Percentiles rank a stretch among this genome's conserved stretches.
phyloP scores from a whole-genome alignment of 495 filamentous ascomycete genomes.

The Margaritispora aquatica region DNA sequence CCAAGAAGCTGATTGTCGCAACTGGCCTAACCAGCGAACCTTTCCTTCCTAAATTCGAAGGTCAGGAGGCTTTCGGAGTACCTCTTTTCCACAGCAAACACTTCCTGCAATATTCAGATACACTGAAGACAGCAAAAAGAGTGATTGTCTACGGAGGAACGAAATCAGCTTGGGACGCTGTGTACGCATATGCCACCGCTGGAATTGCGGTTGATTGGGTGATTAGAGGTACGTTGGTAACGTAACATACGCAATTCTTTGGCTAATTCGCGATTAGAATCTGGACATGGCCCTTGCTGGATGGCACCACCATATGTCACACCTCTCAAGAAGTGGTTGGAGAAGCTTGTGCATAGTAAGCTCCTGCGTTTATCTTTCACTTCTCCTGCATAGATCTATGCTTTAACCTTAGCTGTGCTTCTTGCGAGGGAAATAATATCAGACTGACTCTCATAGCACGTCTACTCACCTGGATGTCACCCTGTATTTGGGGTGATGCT shows the following conservation, averaged over 20 bases:
- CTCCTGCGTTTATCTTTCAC: too few species aligned
- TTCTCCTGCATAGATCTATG: too few species aligned
- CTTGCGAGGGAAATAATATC: too few species aligned
- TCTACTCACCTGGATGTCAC: slow-evolving; percentile 52
- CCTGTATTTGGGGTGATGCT: slow-evolving; percentile 36
- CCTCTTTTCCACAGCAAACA: slow-evolving; percentile 61
- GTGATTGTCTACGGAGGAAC: slow-evolving; percentile 64
- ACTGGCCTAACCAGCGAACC: slow-evolving; percentile 64
- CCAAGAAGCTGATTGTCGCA: slow-evolving; percentile 59
- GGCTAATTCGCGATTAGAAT: slow-evolving; percentile 33
- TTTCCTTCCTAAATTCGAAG: slow-evolving; percentile 43
- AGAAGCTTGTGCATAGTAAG: slow-evolving; percentile 62
- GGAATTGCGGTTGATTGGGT: slow-evolving; percentile 71
- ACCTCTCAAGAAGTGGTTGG: slow-evolving; percentile 51
- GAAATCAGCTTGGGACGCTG: slow-evolving; percentile 75
- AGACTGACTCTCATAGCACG: too few species aligned
- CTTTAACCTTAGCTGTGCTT: too few species aligned
- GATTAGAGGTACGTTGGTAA: slow-evolving; percentile 48
- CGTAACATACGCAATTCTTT: not conserved
- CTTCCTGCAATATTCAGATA: slow-evolving; percentile 38
- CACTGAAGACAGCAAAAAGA: slow-evolving; percentile 20
- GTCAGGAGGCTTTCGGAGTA: slow-evolving; percentile 42
- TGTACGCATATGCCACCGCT: slow-evolving; percentile 57
- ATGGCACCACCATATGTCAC: slow-evolving; percentile 63
- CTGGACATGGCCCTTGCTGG: slow-evolving; percentile 67